Base-by-base conservation (phyloP, 352 stramenopile species). In the Pythium phragmiticola region DNA sequence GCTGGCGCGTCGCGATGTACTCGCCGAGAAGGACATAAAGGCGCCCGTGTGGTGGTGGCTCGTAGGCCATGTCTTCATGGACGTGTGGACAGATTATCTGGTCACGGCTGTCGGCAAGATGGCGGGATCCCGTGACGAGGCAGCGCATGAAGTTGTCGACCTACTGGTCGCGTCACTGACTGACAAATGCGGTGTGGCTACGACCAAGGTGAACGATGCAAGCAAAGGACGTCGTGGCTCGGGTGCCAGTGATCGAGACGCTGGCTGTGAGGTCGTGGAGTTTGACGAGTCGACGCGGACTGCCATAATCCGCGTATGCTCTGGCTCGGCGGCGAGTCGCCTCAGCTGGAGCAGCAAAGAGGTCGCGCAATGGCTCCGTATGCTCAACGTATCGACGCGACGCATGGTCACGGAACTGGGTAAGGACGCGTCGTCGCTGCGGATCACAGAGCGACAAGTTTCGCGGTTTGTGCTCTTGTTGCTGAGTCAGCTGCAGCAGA, bases 311-410 rank as follows among this genome's bases (percentile, higher is more conserved):
- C 19, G 47, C 14, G 41, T 56, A 0, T 16, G 28, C 26, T 16
- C 19, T 23, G 23, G 11, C 3, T 30, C 26, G 1, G 42, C 13
- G 4, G 23, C 8, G 3, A 33, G n/a, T n/a, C 43, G 34, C 6
- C n/a, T 59, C 8, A 46, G 11, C 16, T 77, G 71, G 68, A 39
- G 56, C n/a, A 56, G 43, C 28, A 66, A 57, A 16, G 46, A 54
- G 8, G 63, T 75, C 9, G 51, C 68, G 14, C 37, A 48, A 1
- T 77, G 69, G 41, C 57, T 73, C n/a, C 71, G 68, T 16, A 70
- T 64, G 46, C 60, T 74, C 3, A 77, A 77, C 46, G 53, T 74
- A 8, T 77, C 66, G 1, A 74, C 63, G 5, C 66, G 70, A 2
- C 70, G 67, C 9, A 36, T 74, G 21, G 69, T 74, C 39, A 17